Evolutionary conservation across 768 basidiomycete species (phyloP), one percentile per base, ranked within the genome.

Genomic region (Boletus patriciae): DNA sequence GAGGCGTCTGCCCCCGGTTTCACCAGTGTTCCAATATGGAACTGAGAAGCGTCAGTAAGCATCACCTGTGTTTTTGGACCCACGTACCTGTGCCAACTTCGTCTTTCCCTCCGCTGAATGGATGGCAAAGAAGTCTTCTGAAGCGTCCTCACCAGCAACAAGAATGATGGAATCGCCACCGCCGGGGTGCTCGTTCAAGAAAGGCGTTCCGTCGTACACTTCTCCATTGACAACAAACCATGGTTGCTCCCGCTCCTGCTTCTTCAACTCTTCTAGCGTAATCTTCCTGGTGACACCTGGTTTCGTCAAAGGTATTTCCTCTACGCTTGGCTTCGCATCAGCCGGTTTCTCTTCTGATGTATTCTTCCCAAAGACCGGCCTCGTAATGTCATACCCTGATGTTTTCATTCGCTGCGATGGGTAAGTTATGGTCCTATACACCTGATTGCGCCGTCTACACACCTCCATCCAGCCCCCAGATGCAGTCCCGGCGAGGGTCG

Each of bases 61-160:
- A 10, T 50, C 36, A 33, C 42, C 1, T 18, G 33, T 8, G 48
- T 27, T 48, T 25, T n/a, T 12, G 4, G 10, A 27, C 21, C 6
- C 42, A 54, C 57, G 10, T 43, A 71, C 80, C 60, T 78, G 74
- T 0, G 74, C 76, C 10, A 84, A 71, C 63, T 79, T 76, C 23
- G 54, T 55, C 51, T 74, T 77, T 3, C 78, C 82, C 54, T 81
- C 80, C 10, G 73, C 67, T n/a, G 80, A 82, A 66, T 85, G 85
- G 50, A 86, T 84, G 0, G 83, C 80, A 67, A 84, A 74, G 66
- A 86, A 87, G 56, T 87, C 84, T 15, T 86, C 85, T 1, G 83
- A 80, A 3, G 81, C 80, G 58, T 87, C 85, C 58, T 83, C 75
- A 0, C 83, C 83, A 2, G 83, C 83, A 11, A 81, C 78, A 19